These are phyloP conservation scores for Diplodia sapinea DNA, from an alignment of 2,329 filamentous ascomycete species.

Conservation along the genomic window DNA sequence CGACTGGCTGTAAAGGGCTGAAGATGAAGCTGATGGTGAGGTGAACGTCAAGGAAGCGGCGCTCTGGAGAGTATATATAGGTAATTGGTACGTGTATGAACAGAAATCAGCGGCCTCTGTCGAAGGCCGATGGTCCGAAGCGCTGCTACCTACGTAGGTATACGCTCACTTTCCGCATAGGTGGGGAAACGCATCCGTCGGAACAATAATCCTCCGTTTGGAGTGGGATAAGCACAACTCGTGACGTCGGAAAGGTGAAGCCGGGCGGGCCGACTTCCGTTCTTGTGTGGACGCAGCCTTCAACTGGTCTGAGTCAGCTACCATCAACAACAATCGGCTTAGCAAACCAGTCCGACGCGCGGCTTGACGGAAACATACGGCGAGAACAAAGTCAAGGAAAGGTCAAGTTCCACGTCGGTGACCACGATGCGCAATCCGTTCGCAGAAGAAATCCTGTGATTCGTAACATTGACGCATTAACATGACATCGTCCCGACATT, in stretches of 20 bases:
- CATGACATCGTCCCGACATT: neutral
- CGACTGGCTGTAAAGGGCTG: neutral
- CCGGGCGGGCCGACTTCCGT: neutral
- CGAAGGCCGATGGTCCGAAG: neutral
- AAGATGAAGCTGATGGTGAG: neutral
- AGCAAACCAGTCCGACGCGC: neutral
- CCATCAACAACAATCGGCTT: neutral
- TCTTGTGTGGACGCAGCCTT: no score
- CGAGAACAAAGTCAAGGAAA: constrained; percentile 20
- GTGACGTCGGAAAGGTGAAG: neutral
- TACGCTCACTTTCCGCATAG: neutral
- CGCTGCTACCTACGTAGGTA: neutral
- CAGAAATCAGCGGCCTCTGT: neutral
- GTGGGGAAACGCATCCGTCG: neutral
- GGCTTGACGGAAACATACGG: constrained; percentile 11
- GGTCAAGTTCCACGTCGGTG: constrained; percentile 20
- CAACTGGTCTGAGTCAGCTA: neutral
- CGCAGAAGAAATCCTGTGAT: constrained; percentile 15
- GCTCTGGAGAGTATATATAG: neutral
- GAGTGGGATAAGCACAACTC: neutral
- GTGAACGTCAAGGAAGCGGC: neutral
- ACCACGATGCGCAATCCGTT: constrained; percentile 15
- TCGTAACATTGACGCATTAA: constrained; percentile 15
- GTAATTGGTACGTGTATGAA: neutral
- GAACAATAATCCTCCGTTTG: neutral